Base-by-base conservation (phyloP, 2,329 filamentous ascomycete species). In the Aureobasidium sp. region DNA sequence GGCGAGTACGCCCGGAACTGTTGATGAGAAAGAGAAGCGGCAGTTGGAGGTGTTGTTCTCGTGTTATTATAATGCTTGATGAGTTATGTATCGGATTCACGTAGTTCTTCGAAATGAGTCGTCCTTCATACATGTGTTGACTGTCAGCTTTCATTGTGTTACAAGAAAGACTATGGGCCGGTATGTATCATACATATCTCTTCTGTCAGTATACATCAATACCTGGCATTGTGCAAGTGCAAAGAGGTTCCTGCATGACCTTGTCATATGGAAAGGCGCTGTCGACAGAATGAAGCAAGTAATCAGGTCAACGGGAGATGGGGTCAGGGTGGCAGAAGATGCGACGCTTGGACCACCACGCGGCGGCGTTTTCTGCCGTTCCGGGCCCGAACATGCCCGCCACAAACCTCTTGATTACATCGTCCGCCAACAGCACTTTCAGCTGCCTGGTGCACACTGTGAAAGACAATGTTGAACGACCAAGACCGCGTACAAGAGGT, bases 1-100 rank as follows among this genome's bases (percentile, higher is more conserved):
- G 17, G 29, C 56, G 10, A 59, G 56, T 32, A 39, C 32, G 2
- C 56, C 56, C 3, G 17, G 17, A 0, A 59, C 44, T 27, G 20
- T 48, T 4, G 29, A n/a, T 2, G 56, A 59, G 42, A 59, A 26
- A 34, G 44, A 50, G 2, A 47, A 29, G 44, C 6, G 27, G 29
- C 47, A 59, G 32, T 59, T 59, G 56, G 56, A 50, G 42, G 13
- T 50, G 34, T 20, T 59, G 44, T 59, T 59, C 50, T 37, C 42
- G 9, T 59, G 56, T 59, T 59, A 59, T 50, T 59, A 59, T 29
- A 50, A 41, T 36, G 3, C 56, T 47, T 36, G 29, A 57, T 23
- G 17, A 34, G 17, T 39, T 2, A 12, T 44, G 41, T 12, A 41
- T 41, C 20, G 1, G 37, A n/a, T 1, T 7, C 1, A 7, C 6